phyloP scores from a whole-genome alignment of 2,329 filamentous ascomycete genomes.

The Gliomastix tumulicola region DNA sequence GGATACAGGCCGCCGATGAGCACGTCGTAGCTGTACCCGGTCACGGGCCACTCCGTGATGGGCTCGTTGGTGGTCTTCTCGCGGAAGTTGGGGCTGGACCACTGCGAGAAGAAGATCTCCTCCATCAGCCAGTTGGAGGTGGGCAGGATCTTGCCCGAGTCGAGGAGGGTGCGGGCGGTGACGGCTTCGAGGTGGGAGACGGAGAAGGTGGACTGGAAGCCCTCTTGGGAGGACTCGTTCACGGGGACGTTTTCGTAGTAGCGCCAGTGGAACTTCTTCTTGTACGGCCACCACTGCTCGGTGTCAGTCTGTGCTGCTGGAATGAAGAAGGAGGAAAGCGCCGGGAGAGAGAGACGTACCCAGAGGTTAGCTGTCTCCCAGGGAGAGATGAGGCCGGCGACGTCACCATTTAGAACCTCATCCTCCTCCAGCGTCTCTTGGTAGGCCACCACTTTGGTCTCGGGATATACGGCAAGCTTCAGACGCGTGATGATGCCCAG shows the following conservation, averaged over 20 bases:
- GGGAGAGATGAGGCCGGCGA: conserved; percentile 39
- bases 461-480: conserved; percentile 41
- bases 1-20: conserved; percentile 44
- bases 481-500: conserved; percentile 39
- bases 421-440: conserved; percentile 40
- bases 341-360: conserved; percentile 27
- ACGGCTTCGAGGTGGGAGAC: conserved; percentile 33
- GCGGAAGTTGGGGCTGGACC: conserved; percentile 44
- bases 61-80: conserved; percentile 37
- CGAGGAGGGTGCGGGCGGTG: conserved; percentile 31
- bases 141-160: conserved; percentile 36
- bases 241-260: conserved; percentile 39
- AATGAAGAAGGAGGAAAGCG: too few species aligned
- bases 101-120: conserved; percentile 39
- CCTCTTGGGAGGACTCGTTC: conserved; percentile 32
- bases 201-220: conserved; percentile 46
- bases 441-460: conserved; percentile 42
- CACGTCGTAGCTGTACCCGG: conserved; percentile 47
- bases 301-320: too few species aligned
- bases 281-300: conserved; percentile 44
- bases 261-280: conserved; percentile 43
- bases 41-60: conserved; percentile 40
- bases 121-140: conserved; percentile 42
- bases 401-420: conserved; percentile 40
- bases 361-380: conserved; percentile 45